Evolutionary conservation across 441 rosid species (phyloP).

Genomic region (Cnidoscolus chayamansa): DNA sequence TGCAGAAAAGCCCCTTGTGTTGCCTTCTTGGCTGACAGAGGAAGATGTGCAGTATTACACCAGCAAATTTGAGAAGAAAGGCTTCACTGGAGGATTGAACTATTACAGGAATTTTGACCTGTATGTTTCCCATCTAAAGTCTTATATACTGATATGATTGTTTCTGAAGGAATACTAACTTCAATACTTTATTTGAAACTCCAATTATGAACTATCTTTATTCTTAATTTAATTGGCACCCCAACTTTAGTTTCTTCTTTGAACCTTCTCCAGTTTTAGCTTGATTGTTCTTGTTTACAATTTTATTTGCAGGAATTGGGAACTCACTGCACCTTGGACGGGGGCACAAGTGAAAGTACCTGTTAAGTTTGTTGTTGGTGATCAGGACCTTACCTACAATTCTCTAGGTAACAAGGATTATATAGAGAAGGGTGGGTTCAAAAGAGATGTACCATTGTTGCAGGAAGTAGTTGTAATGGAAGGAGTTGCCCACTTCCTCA

Average conservation of each 20-base stretch:
- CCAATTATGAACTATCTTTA: too few species aligned
- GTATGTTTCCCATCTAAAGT: slow-evolving; percentile 28
- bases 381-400: slow-evolving; percentile 62
- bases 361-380: slow-evolving; percentile 73
- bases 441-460: slow-evolving; percentile 58
- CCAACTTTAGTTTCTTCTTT: background rate
- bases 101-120: slow-evolving; percentile 57
- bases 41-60: slow-evolving; percentile 56
- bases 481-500: slow-evolving; percentile 72
- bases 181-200: too few species aligned
- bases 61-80: slow-evolving; percentile 52
- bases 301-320: slow-evolving; percentile 54
- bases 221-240: too few species aligned
- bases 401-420: slow-evolving; percentile 50
- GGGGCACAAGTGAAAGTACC: slow-evolving; percentile 58
- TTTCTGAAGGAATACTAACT: too few species aligned
- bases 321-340: slow-evolving; percentile 77
- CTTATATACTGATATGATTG: too few species aligned
- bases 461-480: slow-evolving; percentile 67
- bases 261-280: background rate
- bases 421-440: slow-evolving; percentile 58
- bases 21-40: slow-evolving; percentile 78
- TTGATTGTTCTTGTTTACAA: background rate
- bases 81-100: slow-evolving; percentile 70
- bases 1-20: slow-evolving; percentile 30